Conservation (phyloP, 164 flowering plant species). For the Malania oleifera region DNA sequence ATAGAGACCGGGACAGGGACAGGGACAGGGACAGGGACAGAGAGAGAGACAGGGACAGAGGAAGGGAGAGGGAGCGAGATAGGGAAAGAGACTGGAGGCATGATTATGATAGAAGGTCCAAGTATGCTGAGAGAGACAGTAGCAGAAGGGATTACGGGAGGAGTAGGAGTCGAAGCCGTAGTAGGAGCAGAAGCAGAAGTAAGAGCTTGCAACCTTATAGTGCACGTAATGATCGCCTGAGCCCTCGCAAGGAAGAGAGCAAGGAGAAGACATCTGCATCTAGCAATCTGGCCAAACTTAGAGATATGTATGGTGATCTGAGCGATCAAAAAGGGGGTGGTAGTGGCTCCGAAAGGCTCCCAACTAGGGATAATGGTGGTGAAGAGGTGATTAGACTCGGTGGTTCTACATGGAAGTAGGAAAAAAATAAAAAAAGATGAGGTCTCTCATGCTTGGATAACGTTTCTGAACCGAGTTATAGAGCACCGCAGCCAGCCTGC, state of each 20-base stretch:
- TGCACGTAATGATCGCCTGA: constrained; percentile 26
- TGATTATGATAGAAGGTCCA: constrained; percentile 36
- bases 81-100: constrained; percentile 22
- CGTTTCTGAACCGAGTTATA: too few relatives aligned
- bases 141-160: constrained; percentile 42
- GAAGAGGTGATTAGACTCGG: constrained; percentile 96
- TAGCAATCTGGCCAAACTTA: constrained; percentile 81
- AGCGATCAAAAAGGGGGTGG: constrained; percentile 32
- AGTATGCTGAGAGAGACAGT: constrained; percentile 32
- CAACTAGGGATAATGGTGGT: constrained; percentile 36
- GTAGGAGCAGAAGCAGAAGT: constrained; percentile 57
- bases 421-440: too few relatives aligned
- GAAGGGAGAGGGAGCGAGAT: constrained; percentile 16
- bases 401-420: constrained; percentile 76
- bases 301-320: constrained; percentile 77
- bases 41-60: constrained; percentile 28
- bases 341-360: constrained; percentile 27
- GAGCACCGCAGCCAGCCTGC: too few relatives aligned
- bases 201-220: constrained; percentile 35
- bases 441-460: too few relatives aligned
- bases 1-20: constrained; percentile 27
- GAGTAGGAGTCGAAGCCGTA: constrained; percentile 57
- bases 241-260: constrained; percentile 39
- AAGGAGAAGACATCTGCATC: constrained; percentile 55
- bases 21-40: constrained; percentile 35